Percentiles rank a stretch among this genome's conserved stretches.
These are phyloP conservation scores for Sequoia sempervirens DNA, from an alignment of 75 land plant species.

Conservation along the genomic window DNA sequence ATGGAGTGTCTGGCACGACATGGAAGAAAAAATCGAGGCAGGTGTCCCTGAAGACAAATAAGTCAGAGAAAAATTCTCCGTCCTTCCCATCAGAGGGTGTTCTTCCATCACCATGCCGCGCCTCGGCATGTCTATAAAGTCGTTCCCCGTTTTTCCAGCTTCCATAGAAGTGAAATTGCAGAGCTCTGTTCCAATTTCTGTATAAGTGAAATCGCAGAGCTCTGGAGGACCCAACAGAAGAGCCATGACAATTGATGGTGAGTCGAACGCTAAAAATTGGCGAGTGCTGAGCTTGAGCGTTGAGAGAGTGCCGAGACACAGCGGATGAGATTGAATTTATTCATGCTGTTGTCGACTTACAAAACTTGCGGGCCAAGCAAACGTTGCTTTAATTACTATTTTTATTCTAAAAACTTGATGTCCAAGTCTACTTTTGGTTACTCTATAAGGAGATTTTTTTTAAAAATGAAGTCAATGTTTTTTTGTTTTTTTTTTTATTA, in stretches of 20 bases:
- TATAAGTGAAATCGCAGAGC: background rate
- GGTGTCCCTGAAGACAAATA: slow-evolving; percentile 49
- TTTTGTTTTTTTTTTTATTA: too few relatives aligned
- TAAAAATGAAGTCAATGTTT: too few relatives aligned
- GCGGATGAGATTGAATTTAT: background rate
- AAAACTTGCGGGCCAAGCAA: too few relatives aligned
- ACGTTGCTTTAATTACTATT: too few relatives aligned
- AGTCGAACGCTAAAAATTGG: too few relatives aligned
- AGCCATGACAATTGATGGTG: background rate
- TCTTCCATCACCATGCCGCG: background rate
- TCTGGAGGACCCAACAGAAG: slow-evolving; percentile 7
- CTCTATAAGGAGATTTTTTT: too few relatives aligned
- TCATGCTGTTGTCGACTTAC: too few relatives aligned
- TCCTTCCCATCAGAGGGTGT: slow-evolving; percentile 27
- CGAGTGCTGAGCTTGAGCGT: too few relatives aligned
- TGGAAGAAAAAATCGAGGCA: slow-evolving; percentile 83
- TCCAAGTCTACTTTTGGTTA: too few relatives aligned
- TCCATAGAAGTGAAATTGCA: background rate
- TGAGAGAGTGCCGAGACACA: too few relatives aligned
- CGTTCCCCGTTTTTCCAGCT: background rate
- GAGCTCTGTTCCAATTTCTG: background rate
- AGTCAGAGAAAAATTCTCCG: slow-evolving; percentile 71
- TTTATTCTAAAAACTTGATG: too few relatives aligned
- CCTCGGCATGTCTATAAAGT: background rate
- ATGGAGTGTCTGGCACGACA: slow-evolving; percentile 51